Percentiles rank a stretch among this genome's conserved stretches.
These are phyloP conservation scores for Pterulicium gracile DNA, from an alignment of 1,284 basidiomycete genomes.

Conservation along the genomic window DNA sequence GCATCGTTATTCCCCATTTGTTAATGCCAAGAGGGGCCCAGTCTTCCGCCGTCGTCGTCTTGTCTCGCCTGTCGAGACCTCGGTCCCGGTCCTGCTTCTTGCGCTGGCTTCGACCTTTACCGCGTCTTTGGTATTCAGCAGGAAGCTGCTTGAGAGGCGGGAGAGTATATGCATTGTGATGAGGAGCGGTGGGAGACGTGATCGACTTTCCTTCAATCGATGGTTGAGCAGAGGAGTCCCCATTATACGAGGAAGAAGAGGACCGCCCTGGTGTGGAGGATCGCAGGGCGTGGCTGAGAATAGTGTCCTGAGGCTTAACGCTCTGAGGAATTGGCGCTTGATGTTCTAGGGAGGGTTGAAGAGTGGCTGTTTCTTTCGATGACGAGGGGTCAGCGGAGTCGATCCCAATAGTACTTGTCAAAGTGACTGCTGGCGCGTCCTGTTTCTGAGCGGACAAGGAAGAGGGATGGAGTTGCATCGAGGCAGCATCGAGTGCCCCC, in stretches of 20 bases:
- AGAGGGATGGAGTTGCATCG: too few species aligned
- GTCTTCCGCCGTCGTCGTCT: conserved; percentile 40
- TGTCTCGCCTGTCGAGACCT: conserved; percentile 25
- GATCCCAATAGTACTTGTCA: too few species aligned
- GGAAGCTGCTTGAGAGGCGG: conserved; percentile 56
- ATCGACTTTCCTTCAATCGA: not conserved
- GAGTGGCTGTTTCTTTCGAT: too few species aligned
- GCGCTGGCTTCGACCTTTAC: conserved; percentile 42
- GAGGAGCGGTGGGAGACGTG: not conserved
- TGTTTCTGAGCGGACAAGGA: too few species aligned
- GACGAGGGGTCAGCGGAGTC: too few species aligned
- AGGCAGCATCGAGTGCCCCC: too few species aligned
- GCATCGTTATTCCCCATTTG: conserved; percentile 60
- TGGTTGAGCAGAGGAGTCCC: not conserved
- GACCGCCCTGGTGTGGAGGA: not conserved
- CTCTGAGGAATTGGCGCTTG: too few species aligned
- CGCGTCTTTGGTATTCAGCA: conserved; percentile 49
- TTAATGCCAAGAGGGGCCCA: conserved; percentile 57
- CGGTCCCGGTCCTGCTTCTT: conserved; percentile 37
- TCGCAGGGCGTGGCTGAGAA: not conserved
- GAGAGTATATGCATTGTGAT: conserved; percentile 34
- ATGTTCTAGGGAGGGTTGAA: too few species aligned
- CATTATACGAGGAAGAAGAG: not conserved
- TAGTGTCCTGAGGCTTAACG: not conserved
- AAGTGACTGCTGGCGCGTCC: too few species aligned